Conservation (phyloP, 495 filamentous ascomycete genomes). For the Hypoxylon fuscum region DNA sequence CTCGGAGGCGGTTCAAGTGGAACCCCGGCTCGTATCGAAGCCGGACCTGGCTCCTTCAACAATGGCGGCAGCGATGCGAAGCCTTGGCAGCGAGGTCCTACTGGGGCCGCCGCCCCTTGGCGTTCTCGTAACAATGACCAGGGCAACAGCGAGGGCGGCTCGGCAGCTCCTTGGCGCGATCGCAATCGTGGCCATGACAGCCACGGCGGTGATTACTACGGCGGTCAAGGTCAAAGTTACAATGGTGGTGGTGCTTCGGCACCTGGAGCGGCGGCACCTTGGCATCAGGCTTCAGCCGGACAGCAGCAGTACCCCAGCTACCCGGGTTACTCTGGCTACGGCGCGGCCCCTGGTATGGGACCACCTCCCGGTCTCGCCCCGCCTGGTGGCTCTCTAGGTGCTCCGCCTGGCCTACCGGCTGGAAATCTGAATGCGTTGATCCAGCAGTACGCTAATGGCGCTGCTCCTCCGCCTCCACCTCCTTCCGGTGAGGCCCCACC, state of each 20-base stretch:
- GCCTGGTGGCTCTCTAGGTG: slow-evolving; percentile 63
- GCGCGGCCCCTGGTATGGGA: slow-evolving; percentile 66
- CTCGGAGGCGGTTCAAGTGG: slow-evolving; percentile 79
- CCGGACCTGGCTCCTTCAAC: slow-evolving; percentile 71
- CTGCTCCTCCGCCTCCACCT: slow-evolving; percentile 65
- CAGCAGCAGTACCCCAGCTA: slow-evolving; percentile 66
- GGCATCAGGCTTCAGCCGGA: slow-evolving; percentile 70
- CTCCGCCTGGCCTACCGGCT: slow-evolving; percentile 68
- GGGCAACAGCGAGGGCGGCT: slow-evolving; percentile 47
- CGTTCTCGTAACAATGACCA: slow-evolving; percentile 55
- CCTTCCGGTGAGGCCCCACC: slow-evolving; percentile 70
- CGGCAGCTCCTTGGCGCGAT: slow-evolving; percentile 64
- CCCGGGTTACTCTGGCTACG: slow-evolving; percentile 66
- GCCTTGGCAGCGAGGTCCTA: slow-evolving; percentile 92
- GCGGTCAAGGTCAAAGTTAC: slow-evolving; percentile 55
- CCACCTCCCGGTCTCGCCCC: slow-evolving; percentile 67
- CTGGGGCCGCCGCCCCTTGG: slow-evolving; percentile 89
- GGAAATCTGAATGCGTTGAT: slow-evolving; percentile 69
- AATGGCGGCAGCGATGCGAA: slow-evolving; percentile 64
- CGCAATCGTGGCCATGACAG: slow-evolving; percentile 54
- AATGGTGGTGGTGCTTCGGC: slow-evolving; percentile 49
- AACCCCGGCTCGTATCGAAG: slow-evolving; percentile 85
- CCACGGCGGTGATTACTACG: slow-evolving; percentile 57
- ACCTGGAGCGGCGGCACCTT: slow-evolving; percentile 72
- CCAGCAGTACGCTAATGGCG: slow-evolving; percentile 69